A percentile compares a stretch with the other conserved stretches of the same genome.
phyloP scores from a whole-genome alignment of 2,329 filamentous ascomycete species.

The Dothidotthia symphoricarpi region DNA sequence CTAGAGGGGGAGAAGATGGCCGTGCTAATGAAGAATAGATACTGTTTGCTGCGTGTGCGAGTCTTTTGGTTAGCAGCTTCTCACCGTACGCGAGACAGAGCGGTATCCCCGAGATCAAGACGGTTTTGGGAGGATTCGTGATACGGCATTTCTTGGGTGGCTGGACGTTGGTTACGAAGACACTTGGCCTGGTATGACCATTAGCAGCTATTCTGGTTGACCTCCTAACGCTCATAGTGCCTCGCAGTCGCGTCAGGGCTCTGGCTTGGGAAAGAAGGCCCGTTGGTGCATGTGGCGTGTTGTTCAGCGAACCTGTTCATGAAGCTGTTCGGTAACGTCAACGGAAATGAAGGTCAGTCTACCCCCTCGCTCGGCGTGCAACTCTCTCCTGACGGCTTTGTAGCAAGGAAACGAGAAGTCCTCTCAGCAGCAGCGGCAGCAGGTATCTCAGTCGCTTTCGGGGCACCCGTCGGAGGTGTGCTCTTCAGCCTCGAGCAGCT shows the following conservation, averaged over 20 bases:
- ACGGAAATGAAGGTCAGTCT: slow-evolving; percentile 74
- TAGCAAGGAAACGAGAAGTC: slow-evolving; percentile 88
- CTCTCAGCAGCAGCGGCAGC: slow-evolving; percentile 89
- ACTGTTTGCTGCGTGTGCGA: slow-evolving; percentile 73
- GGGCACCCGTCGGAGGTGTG: slow-evolving; percentile 89
- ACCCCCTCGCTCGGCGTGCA: neutral
- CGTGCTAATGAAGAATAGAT: slow-evolving; percentile 53
- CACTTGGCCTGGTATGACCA: slow-evolving; percentile 70
- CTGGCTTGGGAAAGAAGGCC: slow-evolving; percentile 96
- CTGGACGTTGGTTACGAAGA: slow-evolving; percentile 90
- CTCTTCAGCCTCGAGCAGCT: slow-evolving; percentile 95
- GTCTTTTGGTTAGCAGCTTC: slow-evolving; percentile 77
- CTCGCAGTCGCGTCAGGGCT: slow-evolving; percentile 89
- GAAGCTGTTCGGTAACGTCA: slow-evolving; percentile 79
- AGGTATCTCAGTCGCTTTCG: slow-evolving; percentile 91
- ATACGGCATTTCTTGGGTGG: slow-evolving; percentile 81
- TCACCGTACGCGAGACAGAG: slow-evolving; percentile 88
- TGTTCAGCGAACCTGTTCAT: slow-evolving; percentile 94
- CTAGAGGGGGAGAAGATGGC: neutral
- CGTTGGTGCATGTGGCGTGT: slow-evolving; percentile 92
- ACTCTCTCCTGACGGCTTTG: slow-evolving; percentile 18
- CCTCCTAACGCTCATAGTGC: slow-evolving; percentile 56
- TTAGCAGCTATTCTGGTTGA: too few species aligned
- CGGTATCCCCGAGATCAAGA: slow-evolving; percentile 97
- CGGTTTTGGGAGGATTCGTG: slow-evolving; percentile 87